These are phyloP conservation scores for Coprinopsis marcescibilis DNA, from an alignment of 768 basidiomycete genomes.

Conservation along the genomic window DNA sequence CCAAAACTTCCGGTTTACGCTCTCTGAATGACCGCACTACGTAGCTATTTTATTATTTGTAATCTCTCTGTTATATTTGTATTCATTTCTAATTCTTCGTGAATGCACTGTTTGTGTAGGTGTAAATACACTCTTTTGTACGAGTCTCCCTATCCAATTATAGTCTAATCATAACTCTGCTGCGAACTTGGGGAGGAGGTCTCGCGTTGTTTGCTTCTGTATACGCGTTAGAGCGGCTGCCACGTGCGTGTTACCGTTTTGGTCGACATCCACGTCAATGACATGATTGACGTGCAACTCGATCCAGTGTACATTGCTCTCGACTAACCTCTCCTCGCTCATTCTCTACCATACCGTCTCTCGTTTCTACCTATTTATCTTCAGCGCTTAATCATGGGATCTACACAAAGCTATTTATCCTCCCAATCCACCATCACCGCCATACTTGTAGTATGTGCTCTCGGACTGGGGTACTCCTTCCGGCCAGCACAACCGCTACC, in stretches of 20 bases:
- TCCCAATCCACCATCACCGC: conserved; percentile 32
- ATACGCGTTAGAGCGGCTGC: conserved; percentile 15
- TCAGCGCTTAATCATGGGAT: conserved; percentile 29
- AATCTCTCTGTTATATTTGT: too few relatives aligned
- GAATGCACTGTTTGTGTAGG: too few relatives aligned
- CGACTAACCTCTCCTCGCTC: conserved; percentile 3
- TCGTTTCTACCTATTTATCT: conserved; percentile 9
- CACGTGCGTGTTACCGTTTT: conserved; percentile 17
- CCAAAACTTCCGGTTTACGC: too few relatives aligned
- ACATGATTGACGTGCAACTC: conserved; percentile 4
- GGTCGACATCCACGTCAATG: conserved; percentile 21
- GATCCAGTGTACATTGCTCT: conserved; percentile 2
- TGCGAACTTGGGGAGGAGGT: background rate
- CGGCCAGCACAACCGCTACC: background rate
- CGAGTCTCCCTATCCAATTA: background rate
- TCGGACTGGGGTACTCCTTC: conserved; percentile 32
- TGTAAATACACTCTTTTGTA: background rate
- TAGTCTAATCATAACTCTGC: background rate
- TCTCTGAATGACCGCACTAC: too few relatives aligned
- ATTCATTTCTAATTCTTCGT: too few relatives aligned
- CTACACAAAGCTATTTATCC: conserved; percentile 37
- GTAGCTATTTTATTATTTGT: too few relatives aligned
- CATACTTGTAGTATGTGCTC: conserved; percentile 33
- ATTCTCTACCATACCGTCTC: conserved; percentile 6
- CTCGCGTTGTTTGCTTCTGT: conserved; percentile 19